Evolutionary conservation across 2,329 filamentous ascomycete species (phyloP), one percentile per base, ranked within the genome.

Genomic region (Trematosphaeria pertusa): DNA sequence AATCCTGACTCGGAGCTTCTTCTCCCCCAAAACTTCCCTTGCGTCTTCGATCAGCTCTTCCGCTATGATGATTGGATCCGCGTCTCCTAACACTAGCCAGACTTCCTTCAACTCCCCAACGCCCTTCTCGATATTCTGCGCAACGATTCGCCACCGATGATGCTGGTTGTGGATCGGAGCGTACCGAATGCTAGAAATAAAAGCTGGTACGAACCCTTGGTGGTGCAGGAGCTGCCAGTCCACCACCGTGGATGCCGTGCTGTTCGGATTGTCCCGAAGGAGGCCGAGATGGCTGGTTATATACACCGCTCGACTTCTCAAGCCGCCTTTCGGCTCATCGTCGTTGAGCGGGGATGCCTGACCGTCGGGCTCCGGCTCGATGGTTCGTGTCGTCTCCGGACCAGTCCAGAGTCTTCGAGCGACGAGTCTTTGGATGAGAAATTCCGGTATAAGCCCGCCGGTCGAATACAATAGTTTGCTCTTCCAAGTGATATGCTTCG

Each of bases 171-270:
- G 83, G 17, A 92, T 84, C 0, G 89, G 89, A 2, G 85, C 86
- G 60, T 87, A 73, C 15, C 85, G 79, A 56, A 93, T 86, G 21
- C 82, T 85, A 46, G 84, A 88, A 60, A 91, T 80, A 61, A 91
- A 91, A 0, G 88, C 82, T 2, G 77, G 75, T 4, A 90, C 75
- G 61, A 90, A 92, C 0, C 87, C 89, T 1, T 68, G 62, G 64
- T 93, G 87, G 20, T 81, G 64, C 26, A 78, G 73, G 15, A 90
- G 73, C 70, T 93, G 89, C 87, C 88, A 91, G 35, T 75, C 71
- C 37, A 91, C 84, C 0, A 87, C 81, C 3, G 78, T 77, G 0
- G 84, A 81, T 3, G 89, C 80, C 6, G 81, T 84, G 41, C 86
- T 75, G 12, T 73, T 59, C 0, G 80, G 78, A 41, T 81, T 74